phyloP scores from a whole-genome alignment of 768 basidiomycete species.

The Hemileccinum rubropunctum region DNA sequence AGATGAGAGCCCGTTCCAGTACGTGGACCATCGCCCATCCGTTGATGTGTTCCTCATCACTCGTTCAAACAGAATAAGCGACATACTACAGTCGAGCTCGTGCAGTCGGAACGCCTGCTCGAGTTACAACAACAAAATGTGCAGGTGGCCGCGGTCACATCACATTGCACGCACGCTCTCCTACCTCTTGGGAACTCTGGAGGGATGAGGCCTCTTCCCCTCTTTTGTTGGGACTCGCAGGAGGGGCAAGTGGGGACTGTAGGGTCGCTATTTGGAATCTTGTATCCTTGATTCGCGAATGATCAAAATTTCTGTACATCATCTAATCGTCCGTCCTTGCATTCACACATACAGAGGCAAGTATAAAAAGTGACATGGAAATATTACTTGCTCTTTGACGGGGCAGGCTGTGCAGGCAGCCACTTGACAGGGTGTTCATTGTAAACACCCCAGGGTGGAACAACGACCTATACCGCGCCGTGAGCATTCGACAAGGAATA shows the following conservation, averaged over 20 bases:
- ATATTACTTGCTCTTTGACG: conserved; percentile 24
- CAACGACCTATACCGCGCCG: conserved; percentile 40
- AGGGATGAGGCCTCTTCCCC: conserved; percentile 18
- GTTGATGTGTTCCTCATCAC: not conserved
- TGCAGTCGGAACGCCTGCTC: conserved; percentile 20
- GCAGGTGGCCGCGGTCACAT: conserved; percentile 16
- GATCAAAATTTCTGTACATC: conserved; percentile 5
- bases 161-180: conserved; percentile 27
- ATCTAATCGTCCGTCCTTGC: too few relatives aligned
- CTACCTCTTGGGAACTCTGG: conserved; percentile 22
- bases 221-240: conserved; percentile 24
- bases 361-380: too few relatives aligned
- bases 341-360: too few relatives aligned
- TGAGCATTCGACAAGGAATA: not conserved
- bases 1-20: conserved; percentile 96
- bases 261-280: conserved; percentile 18
- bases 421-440: conserved; percentile 23
- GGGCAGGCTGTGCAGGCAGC: conserved; percentile 17
- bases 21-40: conserved; percentile 33
- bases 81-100: conserved; percentile 27
- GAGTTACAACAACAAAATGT: conserved; percentile 9
- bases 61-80: conserved; percentile 36
- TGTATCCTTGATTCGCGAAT: conserved; percentile 24
- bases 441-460: conserved; percentile 67
- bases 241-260: conserved; percentile 22